Evolutionary conservation across 179 eudicot genomes (phyloP).

Genomic region (Beta macrorhiza): DNA sequence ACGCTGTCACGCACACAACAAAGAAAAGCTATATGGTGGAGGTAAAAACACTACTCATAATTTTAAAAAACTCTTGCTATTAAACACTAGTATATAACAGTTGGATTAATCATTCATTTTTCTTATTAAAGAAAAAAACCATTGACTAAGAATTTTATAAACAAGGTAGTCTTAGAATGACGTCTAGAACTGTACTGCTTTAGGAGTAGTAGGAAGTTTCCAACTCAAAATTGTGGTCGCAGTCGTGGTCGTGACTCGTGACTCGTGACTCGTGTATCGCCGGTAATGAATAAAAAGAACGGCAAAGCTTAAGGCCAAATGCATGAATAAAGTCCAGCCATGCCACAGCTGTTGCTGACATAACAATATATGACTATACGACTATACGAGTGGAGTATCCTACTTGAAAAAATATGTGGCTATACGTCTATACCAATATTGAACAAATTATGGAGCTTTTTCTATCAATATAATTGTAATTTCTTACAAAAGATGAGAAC

Average conservation of each 20-base stretch:
- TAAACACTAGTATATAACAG: too few species aligned
- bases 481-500: too few species aligned
- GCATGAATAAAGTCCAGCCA: not conserved
- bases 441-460: not conserved
- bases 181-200: not conserved
- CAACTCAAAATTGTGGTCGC: not conserved
- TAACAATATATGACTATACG: too few species aligned
- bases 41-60: too few species aligned
- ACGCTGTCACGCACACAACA: too few species aligned
- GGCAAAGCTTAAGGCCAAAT: not conserved
- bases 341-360: conserved; percentile 2
- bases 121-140: too few species aligned
- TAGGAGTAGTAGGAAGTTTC: not conserved
- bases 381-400: not conserved
- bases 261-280: not conserved
- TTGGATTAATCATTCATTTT: too few species aligned
- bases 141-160: too few species aligned
- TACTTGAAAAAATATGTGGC: not conserved
- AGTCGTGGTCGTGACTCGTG: not conserved
- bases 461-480: not conserved
- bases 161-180: not conserved
- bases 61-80: too few species aligned
- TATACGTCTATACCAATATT: not conserved
- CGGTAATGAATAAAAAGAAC: not conserved
- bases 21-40: too few species aligned